Conservation (phyloP, 2,329 filamentous ascomycete genomes). For the Fusarium nelsonii region DNA sequence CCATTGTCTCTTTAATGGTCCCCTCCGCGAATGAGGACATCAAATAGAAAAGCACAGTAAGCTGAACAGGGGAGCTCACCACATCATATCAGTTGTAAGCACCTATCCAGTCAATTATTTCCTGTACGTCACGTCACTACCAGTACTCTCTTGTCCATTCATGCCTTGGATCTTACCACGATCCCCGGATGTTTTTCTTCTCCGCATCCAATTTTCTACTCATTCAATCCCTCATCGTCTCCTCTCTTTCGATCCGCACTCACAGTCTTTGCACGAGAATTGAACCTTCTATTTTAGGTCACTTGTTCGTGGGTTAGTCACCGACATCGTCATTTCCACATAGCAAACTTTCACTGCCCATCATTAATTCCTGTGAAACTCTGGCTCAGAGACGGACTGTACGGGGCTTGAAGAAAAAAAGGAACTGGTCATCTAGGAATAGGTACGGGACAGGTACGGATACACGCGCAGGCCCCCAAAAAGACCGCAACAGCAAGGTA, state of each 20-base stretch:
- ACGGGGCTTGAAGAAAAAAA: constrained; percentile 8
- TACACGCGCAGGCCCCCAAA: constrained; percentile 14
- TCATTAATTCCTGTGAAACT: constrained; percentile 36
- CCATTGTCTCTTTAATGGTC: background rate
- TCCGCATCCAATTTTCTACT: constrained; percentile 19
- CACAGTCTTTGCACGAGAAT: background rate
- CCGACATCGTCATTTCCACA: constrained; percentile 29
- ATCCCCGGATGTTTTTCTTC: constrained; percentile 25
- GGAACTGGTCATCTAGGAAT: background rate
- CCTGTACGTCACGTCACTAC: constrained; percentile 37
- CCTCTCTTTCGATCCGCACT: constrained; percentile 8
- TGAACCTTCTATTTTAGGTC: constrained; percentile 17
- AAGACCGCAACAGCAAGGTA: constrained; percentile 33
- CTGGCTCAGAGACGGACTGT: constrained; percentile 6
- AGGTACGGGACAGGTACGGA: constrained; percentile 10
- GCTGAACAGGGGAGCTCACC: constrained; percentile 5
- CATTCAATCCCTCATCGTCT: background rate
- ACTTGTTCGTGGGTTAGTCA: background rate
- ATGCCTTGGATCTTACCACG: constrained; percentile 14
- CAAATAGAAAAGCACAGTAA: constrained; percentile 2
- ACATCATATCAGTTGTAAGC: constrained; percentile 4
- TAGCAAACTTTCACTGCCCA: constrained; percentile 13
- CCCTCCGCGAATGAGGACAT: constrained; percentile 13
- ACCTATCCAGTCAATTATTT: constrained; percentile 21
- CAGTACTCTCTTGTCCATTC: background rate